Conservation (phyloP, 306 rosid species). For the Begonia peltatifolia region DNA sequence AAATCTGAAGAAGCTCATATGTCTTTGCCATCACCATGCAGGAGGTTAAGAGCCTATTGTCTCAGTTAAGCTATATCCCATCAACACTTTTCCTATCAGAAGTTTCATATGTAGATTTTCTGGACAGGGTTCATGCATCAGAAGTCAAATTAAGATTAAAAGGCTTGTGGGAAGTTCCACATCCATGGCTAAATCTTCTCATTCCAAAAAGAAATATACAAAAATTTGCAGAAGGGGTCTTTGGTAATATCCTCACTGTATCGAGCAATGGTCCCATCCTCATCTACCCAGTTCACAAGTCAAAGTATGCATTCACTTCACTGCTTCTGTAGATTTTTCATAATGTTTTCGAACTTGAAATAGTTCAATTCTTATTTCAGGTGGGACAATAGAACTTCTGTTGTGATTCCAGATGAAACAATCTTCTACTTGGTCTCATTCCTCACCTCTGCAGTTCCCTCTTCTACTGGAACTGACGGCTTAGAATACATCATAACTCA, state of each 20-base stretch:
- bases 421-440: conserved; percentile 78
- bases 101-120: conserved; percentile 57
- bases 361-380: conserved; percentile 28
- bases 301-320: conserved; percentile 31
- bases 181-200: conserved; percentile 97
- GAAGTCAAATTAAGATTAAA: conserved; percentile 76
- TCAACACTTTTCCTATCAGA: conserved; percentile 77
- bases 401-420: conserved; percentile 67
- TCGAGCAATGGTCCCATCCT: conserved; percentile 79
- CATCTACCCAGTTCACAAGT: conserved; percentile 80
- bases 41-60: conserved; percentile 45
- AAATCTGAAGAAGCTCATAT: background rate
- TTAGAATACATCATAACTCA: conserved; percentile 68
- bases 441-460: conserved; percentile 76
- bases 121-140: conserved; percentile 84
- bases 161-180: conserved; percentile 94
- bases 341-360: conserved; percentile 1
- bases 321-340: background rate
- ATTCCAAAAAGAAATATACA: conserved; percentile 75
- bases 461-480: conserved; percentile 68
- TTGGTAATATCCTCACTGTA: conserved; percentile 64
- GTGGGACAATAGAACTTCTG: conserved; percentile 79
- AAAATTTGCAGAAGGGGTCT: conserved; percentile 55
- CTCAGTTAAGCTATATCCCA: conserved; percentile 41
- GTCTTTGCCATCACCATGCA: conserved; percentile 20